Conservation (phyloP, 2,329 filamentous ascomycete species). For the Pseudofabraea citricarpa region DNA sequence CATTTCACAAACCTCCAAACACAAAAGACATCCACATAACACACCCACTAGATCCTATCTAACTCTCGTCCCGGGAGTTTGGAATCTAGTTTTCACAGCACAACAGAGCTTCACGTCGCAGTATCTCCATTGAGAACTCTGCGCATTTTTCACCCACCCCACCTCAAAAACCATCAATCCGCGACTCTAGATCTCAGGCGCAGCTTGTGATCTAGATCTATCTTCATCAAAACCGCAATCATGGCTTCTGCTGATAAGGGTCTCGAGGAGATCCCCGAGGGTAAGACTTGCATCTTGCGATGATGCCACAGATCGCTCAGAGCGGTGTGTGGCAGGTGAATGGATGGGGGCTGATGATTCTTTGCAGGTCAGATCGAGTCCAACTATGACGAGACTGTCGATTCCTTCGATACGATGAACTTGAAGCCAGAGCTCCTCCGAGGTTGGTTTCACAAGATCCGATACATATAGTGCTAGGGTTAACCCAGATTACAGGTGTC, state of each 20-base stretch:
- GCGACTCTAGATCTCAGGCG: constrained; percentile 62
- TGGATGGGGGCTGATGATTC: constrained; percentile 16
- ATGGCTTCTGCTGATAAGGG: constrained; percentile 94
- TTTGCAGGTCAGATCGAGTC: constrained; percentile 93
- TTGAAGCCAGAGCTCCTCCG: constrained; percentile 96
- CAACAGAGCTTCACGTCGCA: constrained; percentile 20
- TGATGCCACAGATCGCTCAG: constrained; percentile 16
- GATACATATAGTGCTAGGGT: constrained; percentile 6
- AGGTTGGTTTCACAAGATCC: constrained; percentile 49
- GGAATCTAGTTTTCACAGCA: constrained; percentile 41
- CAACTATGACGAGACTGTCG: constrained; percentile 99
- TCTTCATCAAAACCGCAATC: constrained; percentile 64
- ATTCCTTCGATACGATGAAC: constrained; percentile 98
- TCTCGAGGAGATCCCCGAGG: constrained; percentile 95
- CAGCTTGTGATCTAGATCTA: constrained; percentile 72
- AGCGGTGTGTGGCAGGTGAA: constrained; percentile 3
- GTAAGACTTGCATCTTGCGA: constrained; percentile 50
- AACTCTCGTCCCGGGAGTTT: constrained; percentile 39
- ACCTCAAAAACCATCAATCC: constrained; percentile 26
- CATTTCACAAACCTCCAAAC: constrained; percentile 16
- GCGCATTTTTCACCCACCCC: constrained; percentile 24
- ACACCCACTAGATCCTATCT: constrained; percentile 24
- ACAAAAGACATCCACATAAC: constrained; percentile 12
- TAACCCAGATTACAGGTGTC: constrained; percentile 51
- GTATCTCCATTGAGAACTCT: constrained; percentile 26